phyloP scores from a whole-genome alignment of 139 green algal species.

The Closterium sp. region DNA sequence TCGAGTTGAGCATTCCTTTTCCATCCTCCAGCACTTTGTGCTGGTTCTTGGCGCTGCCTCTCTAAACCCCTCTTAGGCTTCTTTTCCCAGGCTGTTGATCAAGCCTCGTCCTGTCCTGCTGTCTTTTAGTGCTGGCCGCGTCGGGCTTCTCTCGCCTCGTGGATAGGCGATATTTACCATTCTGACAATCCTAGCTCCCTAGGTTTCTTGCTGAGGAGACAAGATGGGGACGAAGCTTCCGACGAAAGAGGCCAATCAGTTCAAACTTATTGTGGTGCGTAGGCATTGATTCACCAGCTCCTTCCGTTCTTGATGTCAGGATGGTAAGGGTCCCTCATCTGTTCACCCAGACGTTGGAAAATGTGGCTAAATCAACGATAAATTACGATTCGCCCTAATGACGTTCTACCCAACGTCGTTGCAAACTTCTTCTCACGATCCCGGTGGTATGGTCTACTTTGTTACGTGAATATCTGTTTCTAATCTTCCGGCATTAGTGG shows the following conservation, averaged over 20 bases:
- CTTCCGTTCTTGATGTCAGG: background rate
- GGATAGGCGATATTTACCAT: background rate
- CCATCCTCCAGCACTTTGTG: no score
- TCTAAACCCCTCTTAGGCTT: no score
- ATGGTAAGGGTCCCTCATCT: background rate
- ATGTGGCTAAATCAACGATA: background rate
- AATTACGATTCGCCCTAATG: background rate
- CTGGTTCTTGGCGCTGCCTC: no score
- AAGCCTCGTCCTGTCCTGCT: no score
- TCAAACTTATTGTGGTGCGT: conserved; percentile 58
- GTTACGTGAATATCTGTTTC: background rate
- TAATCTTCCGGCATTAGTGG: background rate
- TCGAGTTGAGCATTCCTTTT: no score
- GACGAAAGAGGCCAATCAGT: conserved; percentile 73
- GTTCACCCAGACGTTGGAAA: background rate
- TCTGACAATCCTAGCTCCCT: background rate
- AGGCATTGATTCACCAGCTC: background rate
- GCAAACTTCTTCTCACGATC: no score
- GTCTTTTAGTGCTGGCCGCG: background rate
- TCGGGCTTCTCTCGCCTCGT: background rate
- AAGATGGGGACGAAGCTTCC: conserved; percentile 64
- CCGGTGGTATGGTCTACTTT: background rate
- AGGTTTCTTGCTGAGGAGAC: no score
- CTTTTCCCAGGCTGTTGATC: no score
- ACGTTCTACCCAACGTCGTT: no score